Evolutionary conservation across 129 eudicot genomes (phyloP).

Genomic region (Cynara cardunculus): DNA sequence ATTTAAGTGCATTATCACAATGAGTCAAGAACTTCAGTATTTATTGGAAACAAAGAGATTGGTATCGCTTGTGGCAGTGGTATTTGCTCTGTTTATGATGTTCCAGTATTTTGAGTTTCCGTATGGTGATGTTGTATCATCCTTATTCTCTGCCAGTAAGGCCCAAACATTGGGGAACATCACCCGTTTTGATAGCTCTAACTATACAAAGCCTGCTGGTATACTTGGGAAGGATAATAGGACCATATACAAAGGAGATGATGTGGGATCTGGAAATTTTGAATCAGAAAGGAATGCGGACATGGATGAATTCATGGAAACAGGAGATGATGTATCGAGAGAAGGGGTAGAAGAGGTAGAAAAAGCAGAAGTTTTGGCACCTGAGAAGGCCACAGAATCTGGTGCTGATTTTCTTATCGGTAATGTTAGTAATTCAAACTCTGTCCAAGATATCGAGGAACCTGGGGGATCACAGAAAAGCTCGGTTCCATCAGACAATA

Average conservation of each 20-base stretch:
- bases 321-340: constrained; percentile 1
- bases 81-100: constrained; percentile 45
- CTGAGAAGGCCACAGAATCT: neutral
- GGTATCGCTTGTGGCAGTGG: constrained; percentile 45
- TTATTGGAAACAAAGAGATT: constrained; percentile 49
- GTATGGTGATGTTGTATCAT: constrained; percentile 47
- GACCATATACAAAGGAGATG: neutral
- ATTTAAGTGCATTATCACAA: neutral
- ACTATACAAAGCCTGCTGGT: neutral
- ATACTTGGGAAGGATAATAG: neutral
- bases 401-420: neutral
- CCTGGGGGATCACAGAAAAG: constrained; percentile 10
- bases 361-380: neutral
- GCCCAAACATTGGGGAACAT: constrained; percentile 8
- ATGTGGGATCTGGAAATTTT: neutral
- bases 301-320: constrained; percentile 5
- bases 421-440: constrained; percentile 18
- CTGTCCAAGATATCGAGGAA: constrained; percentile 8
- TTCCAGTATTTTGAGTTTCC: constrained; percentile 73
- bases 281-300: neutral
- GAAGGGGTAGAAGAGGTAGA: neutral
- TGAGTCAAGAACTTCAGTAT: constrained; percentile 38
- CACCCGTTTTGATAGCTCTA: constrained; percentile 13
- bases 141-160: constrained; percentile 44
- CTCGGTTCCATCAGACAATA: neutral